phyloP scores from a whole-genome alignment of 169 alveolate genomes.

The Eimeria zaria region DNA sequence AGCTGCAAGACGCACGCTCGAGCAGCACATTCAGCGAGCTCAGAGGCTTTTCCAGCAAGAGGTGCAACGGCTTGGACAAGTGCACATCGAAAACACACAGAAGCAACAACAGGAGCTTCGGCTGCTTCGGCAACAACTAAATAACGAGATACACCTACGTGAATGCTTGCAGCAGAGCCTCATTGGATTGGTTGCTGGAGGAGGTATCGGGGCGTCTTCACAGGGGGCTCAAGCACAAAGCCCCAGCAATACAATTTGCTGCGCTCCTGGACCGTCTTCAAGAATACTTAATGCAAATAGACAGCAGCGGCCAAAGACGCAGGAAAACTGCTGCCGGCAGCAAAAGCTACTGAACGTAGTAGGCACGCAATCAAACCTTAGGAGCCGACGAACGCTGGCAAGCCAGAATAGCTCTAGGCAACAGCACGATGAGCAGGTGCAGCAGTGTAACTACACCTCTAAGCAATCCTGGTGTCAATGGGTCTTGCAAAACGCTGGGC shows the following conservation, averaged over 20 bases:
- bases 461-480: background rate
- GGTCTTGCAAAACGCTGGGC: conserved; percentile 24
- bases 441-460: background rate
- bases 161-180: conserved; percentile 65
- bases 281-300: background rate
- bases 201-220: background rate
- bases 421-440: conserved; percentile 2
- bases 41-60: conserved; percentile 52
- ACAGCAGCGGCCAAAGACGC: conserved; percentile 2
- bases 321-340: background rate
- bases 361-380: conserved; percentile 18
- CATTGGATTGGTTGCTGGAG: conserved; percentile 12
- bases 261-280: background rate
- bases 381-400: background rate
- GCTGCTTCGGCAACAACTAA: conserved; percentile 13
- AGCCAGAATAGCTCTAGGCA: background rate
- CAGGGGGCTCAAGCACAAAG: background rate
- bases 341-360: background rate
- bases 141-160: conserved; percentile 33
- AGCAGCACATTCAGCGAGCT: conserved; percentile 20
- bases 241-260: background rate
- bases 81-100: conserved; percentile 15
- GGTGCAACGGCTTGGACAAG: conserved; percentile 55
- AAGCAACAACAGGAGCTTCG: conserved; percentile 36
- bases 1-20: conserved; percentile 46